Evolutionary conservation across 257 asterid species (phyloP).

Genomic region (Thymus mandschuricus): DNA sequence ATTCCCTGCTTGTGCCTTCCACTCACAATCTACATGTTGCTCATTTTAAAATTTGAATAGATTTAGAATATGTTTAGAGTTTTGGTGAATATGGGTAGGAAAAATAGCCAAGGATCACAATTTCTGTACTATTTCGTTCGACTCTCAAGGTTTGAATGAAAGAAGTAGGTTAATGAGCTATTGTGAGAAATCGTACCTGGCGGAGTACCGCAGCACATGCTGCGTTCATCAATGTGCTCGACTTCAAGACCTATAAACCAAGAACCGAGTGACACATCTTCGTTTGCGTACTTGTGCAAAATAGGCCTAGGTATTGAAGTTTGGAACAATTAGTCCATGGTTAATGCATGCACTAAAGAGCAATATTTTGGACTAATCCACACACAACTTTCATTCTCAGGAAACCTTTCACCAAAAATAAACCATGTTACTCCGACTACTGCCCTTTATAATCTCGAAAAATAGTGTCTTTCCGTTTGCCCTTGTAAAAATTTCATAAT

Average conservation of each 20-base stretch:
- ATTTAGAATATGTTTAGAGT: no score
- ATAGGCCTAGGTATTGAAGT: conserved; percentile 60
- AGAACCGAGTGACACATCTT: conserved; percentile 83
- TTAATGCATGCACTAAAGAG: conserved; percentile 1
- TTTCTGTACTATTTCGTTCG: no score
- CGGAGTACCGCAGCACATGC: conserved; percentile 90
- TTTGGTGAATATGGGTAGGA: not conserved
- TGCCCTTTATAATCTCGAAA: not conserved
- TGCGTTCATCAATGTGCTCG: conserved; percentile 85
- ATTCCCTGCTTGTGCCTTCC: conserved; percentile 55
- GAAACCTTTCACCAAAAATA: no score
- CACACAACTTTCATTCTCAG: not conserved
- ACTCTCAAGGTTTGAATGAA: no score
- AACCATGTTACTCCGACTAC: not conserved
- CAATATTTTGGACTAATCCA: not conserved
- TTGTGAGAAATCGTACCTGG: conserved; percentile 57
- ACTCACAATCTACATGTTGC: conserved; percentile 41
- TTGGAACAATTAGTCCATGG: not conserved
- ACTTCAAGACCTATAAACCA: conserved; percentile 95
- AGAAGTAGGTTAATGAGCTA: not conserved
- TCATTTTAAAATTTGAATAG: not conserved
- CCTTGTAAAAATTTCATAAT: not conserved
- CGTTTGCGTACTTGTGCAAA: conserved; percentile 85
- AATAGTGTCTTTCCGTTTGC: not conserved
- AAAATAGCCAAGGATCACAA: no score